A percentile compares a stretch with the other conserved stretches of the same genome.
Conservation (phyloP, 805 yeast genomes). For the Geotrichum ghanense region DNA sequence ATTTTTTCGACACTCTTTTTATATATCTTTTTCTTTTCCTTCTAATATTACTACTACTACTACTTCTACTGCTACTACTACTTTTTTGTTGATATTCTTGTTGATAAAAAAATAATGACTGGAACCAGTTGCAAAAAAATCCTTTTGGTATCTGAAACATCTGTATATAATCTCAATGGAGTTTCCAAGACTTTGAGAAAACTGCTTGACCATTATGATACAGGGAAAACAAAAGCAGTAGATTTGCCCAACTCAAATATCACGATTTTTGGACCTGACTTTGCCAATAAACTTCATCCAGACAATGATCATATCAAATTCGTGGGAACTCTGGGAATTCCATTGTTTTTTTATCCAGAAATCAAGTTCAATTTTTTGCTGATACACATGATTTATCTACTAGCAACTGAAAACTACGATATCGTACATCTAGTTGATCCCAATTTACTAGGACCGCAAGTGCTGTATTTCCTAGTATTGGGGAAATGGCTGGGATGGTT, state of each 20-base stretch:
- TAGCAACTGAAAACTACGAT: conserved; percentile 9
- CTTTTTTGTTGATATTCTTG: too few relatives aligned
- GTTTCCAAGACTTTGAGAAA: conserved; percentile 12
- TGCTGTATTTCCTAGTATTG: conserved; percentile 6
- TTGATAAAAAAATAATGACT: too few relatives aligned
- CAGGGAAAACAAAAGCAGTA: conserved; percentile 8
- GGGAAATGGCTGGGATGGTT: conserved; percentile 2
- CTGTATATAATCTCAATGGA: conserved; percentile 13
- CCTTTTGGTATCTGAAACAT: conserved; percentile 12
- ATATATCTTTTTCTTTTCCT: too few relatives aligned
- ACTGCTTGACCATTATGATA: conserved; percentile 10
- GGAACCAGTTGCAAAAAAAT: conserved; percentile 9
- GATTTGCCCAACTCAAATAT: not conserved
- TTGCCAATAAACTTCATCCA: conserved; percentile 2
- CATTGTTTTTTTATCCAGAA: conserved; percentile 14
- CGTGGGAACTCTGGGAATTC: conserved; percentile 11
- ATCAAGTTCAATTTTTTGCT: conserved; percentile 12
- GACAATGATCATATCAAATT: conserved; percentile 5
- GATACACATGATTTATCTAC: conserved; percentile 5
- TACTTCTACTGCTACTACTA: too few relatives aligned
- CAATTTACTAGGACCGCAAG: conserved; percentile 13
- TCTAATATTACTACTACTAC: too few relatives aligned
- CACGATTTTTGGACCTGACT: conserved; percentile 12
- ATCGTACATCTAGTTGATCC: conserved; percentile 14
- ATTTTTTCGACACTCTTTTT: too few relatives aligned